Evolutionary conservation across 495 filamentous ascomycete species (phyloP), one percentile per base, ranked within the genome.

Genomic region (Usnea hakonensis): DNA sequence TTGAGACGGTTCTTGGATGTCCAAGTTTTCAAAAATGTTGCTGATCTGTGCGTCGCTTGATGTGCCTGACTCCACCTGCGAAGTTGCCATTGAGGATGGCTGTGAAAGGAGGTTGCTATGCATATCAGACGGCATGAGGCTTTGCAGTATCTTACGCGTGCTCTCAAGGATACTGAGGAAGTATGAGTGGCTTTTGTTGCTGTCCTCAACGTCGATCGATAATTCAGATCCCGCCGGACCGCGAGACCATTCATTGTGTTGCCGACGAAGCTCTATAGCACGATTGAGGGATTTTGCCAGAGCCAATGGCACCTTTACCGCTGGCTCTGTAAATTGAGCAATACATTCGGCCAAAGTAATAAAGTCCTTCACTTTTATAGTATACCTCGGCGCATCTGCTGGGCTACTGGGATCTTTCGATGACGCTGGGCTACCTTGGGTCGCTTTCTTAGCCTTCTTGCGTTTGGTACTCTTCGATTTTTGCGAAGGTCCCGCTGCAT

Each of bases 351-450:
- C 77, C 7, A 79, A 59, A 3, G 67, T 61, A 23, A 68, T 61
- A 35, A 77, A 79, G 36, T 78, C 73, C 28, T 69, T 69, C 59
- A 79, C 67, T 55, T 69, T 67, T 53, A 79, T 71, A 19, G 68
- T 72, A 48, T 78, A 70, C 32, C 58, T 72, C 5, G 66, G 62
- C 0, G 17, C 35, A 17, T 44, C 36, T 13, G 21, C 33, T 52
- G 28, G 3, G 28, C 28, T 32, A 9, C 5, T 2, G 2, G 14
- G 14, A 52, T 21, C 33, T 57, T 41, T 38, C 26, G n/a, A n/a
- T 35, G 19, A 19, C 8, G 6, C 55, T 52, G n/a, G 43, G 1
- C 19, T 1, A 13, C 0, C 14, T 52, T 32, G 17, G 6, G 2
- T 23, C 16, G 58, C 48, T 17, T 32, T 62, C 52, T 69, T 71